These are phyloP conservation scores for Phytophthora fragariaefolia DNA, from an alignment of 352 stramenopile genomes.

Conservation along the genomic window DNA sequence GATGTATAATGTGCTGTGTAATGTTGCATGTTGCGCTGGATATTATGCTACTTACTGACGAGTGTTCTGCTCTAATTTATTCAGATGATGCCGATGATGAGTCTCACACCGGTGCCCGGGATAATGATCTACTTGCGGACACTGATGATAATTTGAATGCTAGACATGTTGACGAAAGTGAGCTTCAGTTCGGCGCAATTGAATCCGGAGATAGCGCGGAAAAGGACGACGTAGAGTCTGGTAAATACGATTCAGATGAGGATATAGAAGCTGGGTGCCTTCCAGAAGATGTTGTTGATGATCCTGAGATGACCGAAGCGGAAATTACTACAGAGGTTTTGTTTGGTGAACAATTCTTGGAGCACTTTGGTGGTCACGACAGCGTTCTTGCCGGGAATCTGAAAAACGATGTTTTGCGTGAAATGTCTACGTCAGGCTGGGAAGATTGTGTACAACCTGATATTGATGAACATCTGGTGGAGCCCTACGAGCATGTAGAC, in stretches of 20 bases:
- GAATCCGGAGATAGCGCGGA: not conserved
- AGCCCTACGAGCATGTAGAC: conserved; percentile 8
- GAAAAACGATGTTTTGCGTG: not conserved
- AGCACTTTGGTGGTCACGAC: not conserved
- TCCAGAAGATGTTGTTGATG: not conserved
- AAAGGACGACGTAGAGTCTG: not conserved
- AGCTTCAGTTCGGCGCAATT: not conserved
- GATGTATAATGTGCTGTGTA: too few species aligned
- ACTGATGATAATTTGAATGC: too few species aligned
- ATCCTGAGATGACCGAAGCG: not conserved
- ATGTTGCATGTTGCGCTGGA: too few species aligned
- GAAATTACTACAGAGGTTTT: not conserved
- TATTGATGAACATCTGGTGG: not conserved
- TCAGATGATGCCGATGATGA: too few species aligned
- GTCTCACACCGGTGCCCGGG: too few species aligned
- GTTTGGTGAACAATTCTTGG: not conserved
- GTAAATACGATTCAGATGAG: not conserved
- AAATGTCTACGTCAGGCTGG: not conserved
- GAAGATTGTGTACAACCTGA: not conserved
- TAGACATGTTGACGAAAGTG: too few species aligned
- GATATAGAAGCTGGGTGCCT: not conserved
- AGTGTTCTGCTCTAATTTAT: too few species aligned
- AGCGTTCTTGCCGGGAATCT: not conserved
- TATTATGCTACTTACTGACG: too few species aligned
- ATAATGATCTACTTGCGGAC: too few species aligned